Evolutionary conservation across 768 basidiomycete species (phyloP).

Genomic region (Mycena metata): DNA sequence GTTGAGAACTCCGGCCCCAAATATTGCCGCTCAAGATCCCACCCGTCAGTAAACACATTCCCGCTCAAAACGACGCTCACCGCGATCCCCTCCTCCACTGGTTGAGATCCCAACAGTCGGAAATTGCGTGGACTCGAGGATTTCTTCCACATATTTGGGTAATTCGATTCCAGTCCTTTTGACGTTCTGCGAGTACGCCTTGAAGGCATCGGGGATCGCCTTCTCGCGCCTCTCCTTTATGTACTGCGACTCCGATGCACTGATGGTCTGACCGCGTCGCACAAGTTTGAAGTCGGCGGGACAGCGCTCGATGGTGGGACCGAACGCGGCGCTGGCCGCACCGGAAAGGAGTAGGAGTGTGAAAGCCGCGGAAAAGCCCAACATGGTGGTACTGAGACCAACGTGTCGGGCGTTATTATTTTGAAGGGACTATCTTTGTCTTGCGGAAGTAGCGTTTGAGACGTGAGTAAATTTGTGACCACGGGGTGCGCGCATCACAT

Average conservation of each 20-base stretch:
- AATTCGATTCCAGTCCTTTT: conserved; percentile 45
- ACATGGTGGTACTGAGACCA: not conserved
- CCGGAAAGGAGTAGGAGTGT: conserved; percentile 19
- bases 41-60: not conserved
- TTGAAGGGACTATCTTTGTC: no score
- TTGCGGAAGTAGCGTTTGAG: no score
- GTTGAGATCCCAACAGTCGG: conserved; percentile 63
- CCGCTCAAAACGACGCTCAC: conserved; percentile 33
- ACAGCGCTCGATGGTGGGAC: conserved; percentile 31
- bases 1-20: conserved; percentile 64
- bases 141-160: conserved; percentile 51
- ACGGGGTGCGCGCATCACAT: no score
- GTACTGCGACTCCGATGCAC: conserved; percentile 52
- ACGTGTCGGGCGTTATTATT: no score
- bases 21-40: conserved; percentile 51
- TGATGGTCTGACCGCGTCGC: conserved; percentile 50
- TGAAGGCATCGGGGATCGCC: conserved; percentile 57
- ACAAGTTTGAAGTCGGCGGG: conserved; percentile 35
- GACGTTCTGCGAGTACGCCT: conserved; percentile 54
- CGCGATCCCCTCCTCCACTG: conserved; percentile 70
- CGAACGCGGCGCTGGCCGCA: conserved; percentile 10
- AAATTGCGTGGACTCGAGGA: conserved; percentile 41
- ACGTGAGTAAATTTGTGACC: no score
- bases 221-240: conserved; percentile 48
- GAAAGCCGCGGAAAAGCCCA: not conserved